Percentiles rank a stretch among this genome's conserved stretches.
Evolutionary conservation across 208 protist species (phyloP).

Genomic region (Tritrichomonas musculus): DNA sequence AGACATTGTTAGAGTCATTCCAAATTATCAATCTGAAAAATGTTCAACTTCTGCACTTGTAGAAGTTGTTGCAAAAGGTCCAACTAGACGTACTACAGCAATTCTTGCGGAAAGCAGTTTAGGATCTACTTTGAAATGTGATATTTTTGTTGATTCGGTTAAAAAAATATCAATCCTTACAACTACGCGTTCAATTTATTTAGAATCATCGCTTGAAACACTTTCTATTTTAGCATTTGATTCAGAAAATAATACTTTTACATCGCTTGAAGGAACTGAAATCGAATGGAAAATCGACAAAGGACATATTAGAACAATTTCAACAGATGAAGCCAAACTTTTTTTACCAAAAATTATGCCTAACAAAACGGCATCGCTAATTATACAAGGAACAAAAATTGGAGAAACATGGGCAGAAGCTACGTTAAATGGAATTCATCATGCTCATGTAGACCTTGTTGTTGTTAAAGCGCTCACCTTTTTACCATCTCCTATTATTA

Average conservation of each 20-base stretch:
- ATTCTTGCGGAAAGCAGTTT: neutral
- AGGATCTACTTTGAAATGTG: too few relatives aligned
- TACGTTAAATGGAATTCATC: too few relatives aligned
- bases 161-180: neutral
- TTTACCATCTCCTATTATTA: neutral
- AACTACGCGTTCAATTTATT: neutral
- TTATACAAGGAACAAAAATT: conserved; percentile 6
- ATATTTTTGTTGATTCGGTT: neutral
- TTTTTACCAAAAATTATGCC: too few relatives aligned
- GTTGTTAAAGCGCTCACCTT: neutral
- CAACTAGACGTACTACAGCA: neutral
- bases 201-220: neutral
- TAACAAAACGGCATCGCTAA: neutral
- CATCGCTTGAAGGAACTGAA: neutral
- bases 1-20: neutral
- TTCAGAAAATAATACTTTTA: neutral
- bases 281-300: neutral
- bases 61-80: neutral
- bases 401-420: neutral
- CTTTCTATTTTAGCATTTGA: neutral
- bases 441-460: neutral
- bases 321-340: too few relatives aligned
- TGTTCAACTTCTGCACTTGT: neutral
- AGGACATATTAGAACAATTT: neutral
- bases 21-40: neutral